Base-by-base conservation (phyloP, 2,329 filamentous ascomycete genomes). In the Nemania diffusa region DNA sequence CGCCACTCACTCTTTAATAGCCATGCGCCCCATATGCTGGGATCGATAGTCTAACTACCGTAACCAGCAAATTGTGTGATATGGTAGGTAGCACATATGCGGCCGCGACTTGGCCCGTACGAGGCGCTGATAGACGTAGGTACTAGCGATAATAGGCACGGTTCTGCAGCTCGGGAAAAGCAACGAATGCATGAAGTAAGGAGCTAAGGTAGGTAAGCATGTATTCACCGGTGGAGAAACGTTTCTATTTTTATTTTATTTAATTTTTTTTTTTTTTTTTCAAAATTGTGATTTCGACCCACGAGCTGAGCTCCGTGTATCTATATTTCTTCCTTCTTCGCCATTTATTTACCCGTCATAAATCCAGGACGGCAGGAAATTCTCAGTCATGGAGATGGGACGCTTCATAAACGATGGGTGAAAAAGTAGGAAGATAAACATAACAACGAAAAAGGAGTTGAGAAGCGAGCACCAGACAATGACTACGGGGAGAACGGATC, bases 401-500 rank as follows among this genome's bases (percentile, higher is more conserved):
- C 3, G 8, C 6, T 3, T n/a, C 20, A 7, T 11, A 24, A 5
- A 46, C n/a, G 11, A n/a, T 6, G 20, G 40, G 20, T 15, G 4
- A n/a, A 17, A n/a, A 50, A 24, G 17, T 8, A 27, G 50, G 2
- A 27, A 37, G 20, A 20, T 15, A 20, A 24, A 26, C 51, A 50
- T 20, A 17, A 42, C 20, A 55, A 37, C 24, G 5, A 2, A 40
- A 5, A n/a, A 13, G 4, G 11, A 32, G 9, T 17, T 24, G 29
- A 40, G 22, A 61, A 22, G 37, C 15, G 22, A 27, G 5, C 50
- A 11, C 24, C 7, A 4, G 72, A 70, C 20, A 73, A 66, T 75
- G 72, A 65, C 69, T 52, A 69, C 69, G 5, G 71, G 73, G n/a
- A 72, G 74, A 72, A 65, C 70, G 15, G 69, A 74, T 9, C 73